Percentiles rank a stretch among this genome's conserved stretches.
Evolutionary conservation across 2,329 filamentous ascomycete species (phyloP).

Genomic region (Bipolaris sorokiniana): DNA sequence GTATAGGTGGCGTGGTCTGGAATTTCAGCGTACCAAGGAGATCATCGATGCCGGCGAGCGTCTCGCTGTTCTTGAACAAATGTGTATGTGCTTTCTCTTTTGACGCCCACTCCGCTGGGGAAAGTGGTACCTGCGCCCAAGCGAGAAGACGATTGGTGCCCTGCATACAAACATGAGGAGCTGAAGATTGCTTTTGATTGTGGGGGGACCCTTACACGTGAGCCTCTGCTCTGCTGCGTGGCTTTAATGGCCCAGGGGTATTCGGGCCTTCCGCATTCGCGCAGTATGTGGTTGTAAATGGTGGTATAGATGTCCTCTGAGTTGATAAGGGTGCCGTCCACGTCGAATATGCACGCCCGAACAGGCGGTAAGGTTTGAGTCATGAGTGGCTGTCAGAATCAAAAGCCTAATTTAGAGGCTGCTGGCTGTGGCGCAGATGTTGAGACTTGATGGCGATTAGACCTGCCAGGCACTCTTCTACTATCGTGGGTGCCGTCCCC

Average conservation of each 20-base stretch:
- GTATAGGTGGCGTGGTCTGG: background rate
- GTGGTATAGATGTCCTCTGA: slow-evolving; percentile 39
- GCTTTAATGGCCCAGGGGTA: slow-evolving; percentile 33
- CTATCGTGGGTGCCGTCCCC: background rate
- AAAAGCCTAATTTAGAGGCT: background rate
- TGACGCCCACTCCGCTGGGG: slow-evolving; percentile 23
- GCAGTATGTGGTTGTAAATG: slow-evolving; percentile 32
- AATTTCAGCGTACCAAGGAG: slow-evolving; percentile 3
- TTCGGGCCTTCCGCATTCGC: slow-evolving; percentile 23
- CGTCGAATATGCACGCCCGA: slow-evolving; percentile 46
- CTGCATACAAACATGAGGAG: slow-evolving; percentile 7
- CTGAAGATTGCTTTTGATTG: background rate
- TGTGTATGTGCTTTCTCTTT: slow-evolving; percentile 16
- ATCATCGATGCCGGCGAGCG: background rate
- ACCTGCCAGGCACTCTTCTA: no score
- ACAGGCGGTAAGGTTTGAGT: slow-evolving; percentile 23
- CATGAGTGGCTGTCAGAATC: background rate
- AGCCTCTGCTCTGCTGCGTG: slow-evolving; percentile 30
- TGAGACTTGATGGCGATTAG: background rate
- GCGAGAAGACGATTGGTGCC: slow-evolving; percentile 27
- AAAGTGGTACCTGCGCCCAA: slow-evolving; percentile 28
- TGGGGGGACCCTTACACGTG: slow-evolving; percentile 8
- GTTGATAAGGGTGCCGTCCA: slow-evolving; percentile 46
- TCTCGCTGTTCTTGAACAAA: slow-evolving; percentile 19
- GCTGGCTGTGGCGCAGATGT: background rate